phyloP scores from a whole-genome alignment of 768 basidiomycete species.

The Boletus fagicola region DNA sequence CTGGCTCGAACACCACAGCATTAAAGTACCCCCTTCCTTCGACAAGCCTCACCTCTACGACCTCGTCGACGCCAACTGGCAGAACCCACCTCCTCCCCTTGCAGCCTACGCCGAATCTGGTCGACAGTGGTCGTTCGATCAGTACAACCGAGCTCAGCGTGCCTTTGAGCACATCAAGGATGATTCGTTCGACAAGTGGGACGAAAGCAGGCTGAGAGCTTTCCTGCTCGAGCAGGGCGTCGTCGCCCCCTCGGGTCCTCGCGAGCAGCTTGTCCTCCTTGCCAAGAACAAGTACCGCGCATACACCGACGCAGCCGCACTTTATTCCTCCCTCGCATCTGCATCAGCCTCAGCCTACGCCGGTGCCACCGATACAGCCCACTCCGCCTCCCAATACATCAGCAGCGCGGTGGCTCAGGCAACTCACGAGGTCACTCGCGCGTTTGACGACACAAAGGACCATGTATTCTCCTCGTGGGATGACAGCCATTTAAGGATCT shows the following conservation, averaged over 20 bases:
- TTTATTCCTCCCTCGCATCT: slow-evolving; percentile 50
- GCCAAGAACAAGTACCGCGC: slow-evolving; percentile 69
- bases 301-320: slow-evolving; percentile 59
- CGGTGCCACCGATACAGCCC: slow-evolving; percentile 36
- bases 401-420: slow-evolving; percentile 50
- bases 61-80: slow-evolving; percentile 66
- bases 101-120: slow-evolving; percentile 34
- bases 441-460: slow-evolving; percentile 74
- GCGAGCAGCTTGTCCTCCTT: slow-evolving; percentile 75
- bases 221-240: slow-evolving; percentile 87
- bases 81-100: slow-evolving; percentile 26
- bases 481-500: slow-evolving; percentile 67
- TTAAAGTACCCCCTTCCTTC: slow-evolving; percentile 51
- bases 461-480: slow-evolving; percentile 91
- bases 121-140: slow-evolving; percentile 56
- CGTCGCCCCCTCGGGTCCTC: slow-evolving; percentile 73
- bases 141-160: slow-evolving; percentile 61
- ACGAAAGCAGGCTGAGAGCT: slow-evolving; percentile 76
- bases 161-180: slow-evolving; percentile 59
- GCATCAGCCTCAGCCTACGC: slow-evolving; percentile 50
- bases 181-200: slow-evolving; percentile 74
- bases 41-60: slow-evolving; percentile 39
- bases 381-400: slow-evolving; percentile 40
- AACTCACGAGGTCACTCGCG: slow-evolving; percentile 46
- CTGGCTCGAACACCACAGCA: slow-evolving; percentile 69